These are phyloP conservation scores for Fusarium brachygibbosum DNA, from an alignment of 2,329 filamentous ascomycete genomes.

Conservation along the genomic window DNA sequence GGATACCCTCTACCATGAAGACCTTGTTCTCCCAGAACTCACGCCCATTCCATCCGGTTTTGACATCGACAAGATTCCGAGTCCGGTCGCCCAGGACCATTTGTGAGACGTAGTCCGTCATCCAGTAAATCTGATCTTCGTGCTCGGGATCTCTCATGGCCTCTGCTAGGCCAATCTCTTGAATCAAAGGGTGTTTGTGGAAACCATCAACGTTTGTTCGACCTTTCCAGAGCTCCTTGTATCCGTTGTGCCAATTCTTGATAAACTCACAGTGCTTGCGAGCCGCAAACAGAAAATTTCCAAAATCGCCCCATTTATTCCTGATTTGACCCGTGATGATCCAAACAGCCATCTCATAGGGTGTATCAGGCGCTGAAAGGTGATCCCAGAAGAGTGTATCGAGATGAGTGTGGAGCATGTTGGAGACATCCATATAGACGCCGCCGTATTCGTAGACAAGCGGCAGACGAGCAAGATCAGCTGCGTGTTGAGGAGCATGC, in stretches of 20 bases:
- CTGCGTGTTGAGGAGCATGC: constrained; percentile 58
- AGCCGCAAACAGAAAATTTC: constrained; percentile 59
- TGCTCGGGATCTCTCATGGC: constrained; percentile 40
- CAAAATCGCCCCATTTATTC: constrained; percentile 52
- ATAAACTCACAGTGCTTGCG: constrained; percentile 59
- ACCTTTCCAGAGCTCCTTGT: constrained; percentile 54
- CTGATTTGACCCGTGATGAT: constrained; percentile 53
- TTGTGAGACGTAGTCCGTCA: constrained; percentile 56
- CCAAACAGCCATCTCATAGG: constrained; percentile 55
- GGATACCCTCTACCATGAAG: constrained; percentile 51
- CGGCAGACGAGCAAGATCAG: constrained; percentile 62
- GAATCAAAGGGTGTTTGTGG: constrained; percentile 48
- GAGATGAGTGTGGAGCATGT: constrained; percentile 57
- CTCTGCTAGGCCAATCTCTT: constrained; percentile 52
- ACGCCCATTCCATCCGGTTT: constrained; percentile 51
- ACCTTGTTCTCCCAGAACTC: constrained; percentile 52
- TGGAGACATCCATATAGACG: constrained; percentile 60
- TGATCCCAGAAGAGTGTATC: constrained; percentile 60
- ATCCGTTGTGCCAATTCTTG: constrained; percentile 58
- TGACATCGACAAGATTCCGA: constrained; percentile 50
- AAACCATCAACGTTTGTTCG: constrained; percentile 53
- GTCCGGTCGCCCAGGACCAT: constrained; percentile 55
- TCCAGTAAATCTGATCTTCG: constrained; percentile 41
- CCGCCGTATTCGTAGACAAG: constrained; percentile 59
- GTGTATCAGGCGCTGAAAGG: constrained; percentile 54